Evolutionary conservation across 768 basidiomycete genomes (phyloP).

Genomic region (Russula foetens): DNA sequence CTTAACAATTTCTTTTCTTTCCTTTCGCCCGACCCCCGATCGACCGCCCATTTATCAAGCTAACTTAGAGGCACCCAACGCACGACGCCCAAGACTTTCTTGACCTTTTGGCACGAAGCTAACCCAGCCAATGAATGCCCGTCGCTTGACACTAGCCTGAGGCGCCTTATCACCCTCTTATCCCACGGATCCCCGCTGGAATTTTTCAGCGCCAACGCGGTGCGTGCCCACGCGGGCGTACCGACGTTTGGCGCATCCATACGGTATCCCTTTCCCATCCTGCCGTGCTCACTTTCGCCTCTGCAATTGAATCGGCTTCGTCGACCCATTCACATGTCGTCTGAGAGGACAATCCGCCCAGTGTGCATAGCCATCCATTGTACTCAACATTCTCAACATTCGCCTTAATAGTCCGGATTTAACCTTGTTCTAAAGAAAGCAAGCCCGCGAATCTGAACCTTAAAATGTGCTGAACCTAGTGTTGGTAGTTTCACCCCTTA

Average conservation of each 20-base stretch:
- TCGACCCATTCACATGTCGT: neutral
- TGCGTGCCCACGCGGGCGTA: too few species aligned
- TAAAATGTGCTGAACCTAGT: too few species aligned
- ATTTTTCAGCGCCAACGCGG: neutral
- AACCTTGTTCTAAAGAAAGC: slow-evolving; percentile 1
- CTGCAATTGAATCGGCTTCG: neutral
- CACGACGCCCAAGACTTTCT: neutral
- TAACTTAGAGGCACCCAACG: neutral
- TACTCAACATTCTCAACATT: neutral
- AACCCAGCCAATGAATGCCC: neutral
- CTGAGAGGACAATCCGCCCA: neutral
- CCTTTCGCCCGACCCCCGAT: neutral
- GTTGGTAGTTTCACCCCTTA: neutral
- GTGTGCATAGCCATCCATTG: neutral
- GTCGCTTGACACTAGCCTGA: neutral
- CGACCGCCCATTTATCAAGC: too few species aligned
- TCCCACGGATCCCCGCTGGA: neutral
- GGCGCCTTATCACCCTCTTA: too few species aligned
- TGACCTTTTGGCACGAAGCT: neutral
- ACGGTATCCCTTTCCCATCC: neutral
- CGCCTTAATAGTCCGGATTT: neutral
- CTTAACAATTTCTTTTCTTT: neutral
- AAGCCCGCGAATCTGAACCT: neutral
- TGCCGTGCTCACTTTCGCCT: neutral
- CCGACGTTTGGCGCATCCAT: neutral